A percentile compares a stretch with the other conserved stretches of the same genome.
phyloP scores from a whole-genome alignment of 768 basidiomycete species.

The Tulasnella sp. region DNA sequence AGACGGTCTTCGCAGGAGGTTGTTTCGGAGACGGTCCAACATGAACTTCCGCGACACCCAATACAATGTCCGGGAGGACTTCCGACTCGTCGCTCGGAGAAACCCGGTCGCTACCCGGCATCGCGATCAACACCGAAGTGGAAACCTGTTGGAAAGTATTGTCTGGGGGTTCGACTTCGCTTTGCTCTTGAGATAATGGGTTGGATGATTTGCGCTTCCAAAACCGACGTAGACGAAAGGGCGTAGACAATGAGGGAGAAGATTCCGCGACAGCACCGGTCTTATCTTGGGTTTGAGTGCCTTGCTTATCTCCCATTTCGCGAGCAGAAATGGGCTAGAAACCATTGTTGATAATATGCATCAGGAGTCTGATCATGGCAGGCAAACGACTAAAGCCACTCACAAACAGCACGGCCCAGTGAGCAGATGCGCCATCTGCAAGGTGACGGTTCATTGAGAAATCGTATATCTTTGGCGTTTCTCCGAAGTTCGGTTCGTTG shows the following conservation, averaged over 20 bases:
- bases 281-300: background rate
- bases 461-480: conserved; percentile 6
- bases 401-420: background rate
- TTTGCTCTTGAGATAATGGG: background rate
- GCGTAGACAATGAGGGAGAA: background rate
- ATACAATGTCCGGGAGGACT: background rate
- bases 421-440: background rate
- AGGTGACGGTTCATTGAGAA: background rate
- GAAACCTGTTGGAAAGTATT: background rate
- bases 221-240: background rate
- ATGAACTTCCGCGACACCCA: background rate
- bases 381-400: background rate
- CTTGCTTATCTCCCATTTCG: background rate
- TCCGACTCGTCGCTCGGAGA: background rate
- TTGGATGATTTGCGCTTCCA: background rate
- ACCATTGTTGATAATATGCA: background rate
- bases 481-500: background rate
- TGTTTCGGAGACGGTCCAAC: background rate
- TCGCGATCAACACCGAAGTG: background rate
- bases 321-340: background rate
- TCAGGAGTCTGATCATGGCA: background rate
- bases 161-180: background rate
- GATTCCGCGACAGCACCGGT: background rate
- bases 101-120: background rate
- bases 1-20: background rate